Conservation (phyloP, 495 filamentous ascomycete genomes). For the Poronia punctata region DNA sequence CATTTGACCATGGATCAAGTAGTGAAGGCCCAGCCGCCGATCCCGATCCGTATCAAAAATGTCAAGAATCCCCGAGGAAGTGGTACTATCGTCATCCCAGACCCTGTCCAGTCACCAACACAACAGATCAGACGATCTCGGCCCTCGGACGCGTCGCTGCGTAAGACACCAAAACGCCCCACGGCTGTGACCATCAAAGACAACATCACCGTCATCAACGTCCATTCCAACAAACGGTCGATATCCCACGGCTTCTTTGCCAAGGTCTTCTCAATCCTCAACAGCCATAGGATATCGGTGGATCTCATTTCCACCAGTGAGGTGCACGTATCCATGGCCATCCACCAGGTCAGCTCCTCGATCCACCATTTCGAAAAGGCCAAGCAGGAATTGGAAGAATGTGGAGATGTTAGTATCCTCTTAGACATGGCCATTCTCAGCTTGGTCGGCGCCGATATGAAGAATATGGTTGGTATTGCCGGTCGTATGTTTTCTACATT, state of each 20-base stretch:
- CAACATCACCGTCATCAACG: conserved; percentile 85
- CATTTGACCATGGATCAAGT: conserved; percentile 98
- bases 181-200: conserved; percentile 96
- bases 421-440: conserved; percentile 86
- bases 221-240: conserved; percentile 82
- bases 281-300: conserved; percentile 71
- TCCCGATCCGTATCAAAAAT: conserved; percentile 96
- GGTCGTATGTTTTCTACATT: conserved; percentile 86
- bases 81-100: conserved; percentile 77
- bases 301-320: conserved; percentile 92
- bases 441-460: conserved; percentile 88
- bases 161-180: conserved; percentile 58
- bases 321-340: conserved; percentile 91
- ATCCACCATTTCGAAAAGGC: conserved; percentile 58
- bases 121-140: conserved; percentile 39
- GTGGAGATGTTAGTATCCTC: conserved; percentile 78
- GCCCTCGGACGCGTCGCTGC: conserved; percentile 35
- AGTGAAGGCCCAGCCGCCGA: conserved; percentile 72
- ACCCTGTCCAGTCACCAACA: conserved; percentile 37
- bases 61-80: conserved; percentile 86
- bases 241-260: conserved; percentile 88
- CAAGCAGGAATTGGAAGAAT: conserved; percentile 61
- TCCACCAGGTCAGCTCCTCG: conserved; percentile 70
- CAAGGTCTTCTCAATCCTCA: conserved; percentile 79
- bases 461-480: conserved; percentile 85